These are phyloP conservation scores for Suillus clintonianus DNA, from an alignment of 768 basidiomycete species.

Conservation along the genomic window DNA sequence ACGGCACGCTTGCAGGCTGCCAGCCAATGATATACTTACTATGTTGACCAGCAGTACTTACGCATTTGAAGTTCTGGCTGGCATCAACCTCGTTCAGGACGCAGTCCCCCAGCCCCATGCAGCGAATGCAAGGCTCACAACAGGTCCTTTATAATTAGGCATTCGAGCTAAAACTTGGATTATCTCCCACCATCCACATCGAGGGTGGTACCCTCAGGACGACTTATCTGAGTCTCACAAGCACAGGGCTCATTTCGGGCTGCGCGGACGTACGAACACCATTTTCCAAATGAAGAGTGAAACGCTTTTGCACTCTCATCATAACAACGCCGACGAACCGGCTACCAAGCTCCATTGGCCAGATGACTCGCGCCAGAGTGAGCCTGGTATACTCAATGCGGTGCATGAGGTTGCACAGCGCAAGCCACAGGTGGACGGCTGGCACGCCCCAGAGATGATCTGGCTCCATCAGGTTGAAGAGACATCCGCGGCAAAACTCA, in stretches of 20 bases:
- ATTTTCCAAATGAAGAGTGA: neutral
- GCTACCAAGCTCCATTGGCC: slow-evolving; percentile 6
- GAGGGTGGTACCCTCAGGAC: neutral
- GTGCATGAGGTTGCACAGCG: neutral
- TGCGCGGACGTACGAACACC: neutral
- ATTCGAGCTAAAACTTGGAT: neutral
- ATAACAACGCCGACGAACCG: neutral
- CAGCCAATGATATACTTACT: neutral
- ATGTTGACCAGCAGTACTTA: neutral
- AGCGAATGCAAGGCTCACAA: neutral
- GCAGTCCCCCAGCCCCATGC: neutral
- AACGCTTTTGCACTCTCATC: neutral
- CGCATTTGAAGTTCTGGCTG: neutral
- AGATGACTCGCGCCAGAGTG: slow-evolving; percentile 1
- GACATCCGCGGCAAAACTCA: neutral
- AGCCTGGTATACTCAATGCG: neutral
- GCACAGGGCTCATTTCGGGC: neutral
- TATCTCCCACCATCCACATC: neutral
- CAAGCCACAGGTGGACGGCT: neutral
- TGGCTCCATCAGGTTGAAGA: neutral
- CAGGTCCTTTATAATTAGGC: neutral
- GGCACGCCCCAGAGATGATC: neutral
- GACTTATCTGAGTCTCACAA: neutral
- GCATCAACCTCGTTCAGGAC: neutral
- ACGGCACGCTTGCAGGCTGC: neutral